Base-by-base conservation (phyloP, 306 rosid species). In the Trifolium fragiferum region DNA sequence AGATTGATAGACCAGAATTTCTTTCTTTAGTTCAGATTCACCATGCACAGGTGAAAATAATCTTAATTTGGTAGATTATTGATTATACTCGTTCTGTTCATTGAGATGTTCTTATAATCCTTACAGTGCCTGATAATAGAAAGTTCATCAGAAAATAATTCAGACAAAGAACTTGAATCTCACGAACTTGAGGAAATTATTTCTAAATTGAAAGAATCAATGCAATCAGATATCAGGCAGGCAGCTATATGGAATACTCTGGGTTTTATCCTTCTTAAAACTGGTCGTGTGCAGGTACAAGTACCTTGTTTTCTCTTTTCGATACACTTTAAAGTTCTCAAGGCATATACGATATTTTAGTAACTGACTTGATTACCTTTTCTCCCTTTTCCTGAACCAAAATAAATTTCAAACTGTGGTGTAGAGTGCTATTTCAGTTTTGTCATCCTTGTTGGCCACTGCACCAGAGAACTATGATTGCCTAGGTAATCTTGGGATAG, bases 221-320 rank as follows among this genome's bases (percentile, higher is more conserved):
- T 84, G 82, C 89, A 79, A 33, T 89, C 87, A 41, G 98, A 94
- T 90, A 82, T 88, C 66, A 86, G 95, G 71, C 98, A 91, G 84
- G 90, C 96, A 57, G 92, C 95, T 82, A 84, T 94, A 20, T 94
- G 98, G 98, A 94, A 91, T 80, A 88, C 96, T 41, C 86, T 94
- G 15, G 98, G 98, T 79, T 85, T 84, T 78, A 85, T 94, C 53
- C 94, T 91, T 79, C 90, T 91, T 57, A 85, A 89, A 87, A 87
- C 88, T 77, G 93, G 96, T 51, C 97, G 97, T 21, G 74, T 91
- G 79, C 89, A 87, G 96, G 98, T 91, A 79, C 73, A 35, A 65
- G 6, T 69, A 21, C 23, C 62, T 46, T 82, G 30, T 35, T 68
- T 69, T 8, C 71, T 77, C 20, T 44, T 68, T 77, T 75, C 40